These are phyloP conservation scores for Populus hybrid DNA, from an alignment of 441 rosid genomes.

Conservation along the genomic window DNA sequence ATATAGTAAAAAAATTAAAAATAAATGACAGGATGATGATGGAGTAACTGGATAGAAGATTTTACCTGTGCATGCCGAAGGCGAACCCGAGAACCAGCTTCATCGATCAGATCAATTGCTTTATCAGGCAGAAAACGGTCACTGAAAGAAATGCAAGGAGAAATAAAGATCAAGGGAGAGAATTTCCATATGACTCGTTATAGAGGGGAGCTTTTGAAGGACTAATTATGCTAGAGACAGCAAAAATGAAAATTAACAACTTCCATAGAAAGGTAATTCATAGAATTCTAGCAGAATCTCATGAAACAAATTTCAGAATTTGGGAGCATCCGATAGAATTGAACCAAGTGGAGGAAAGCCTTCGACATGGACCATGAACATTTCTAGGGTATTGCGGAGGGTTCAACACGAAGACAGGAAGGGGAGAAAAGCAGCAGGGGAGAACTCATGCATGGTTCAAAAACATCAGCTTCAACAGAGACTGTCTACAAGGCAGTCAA, in stretches of 20 bases:
- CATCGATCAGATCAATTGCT: constrained; percentile 97
- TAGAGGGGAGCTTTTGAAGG: background rate
- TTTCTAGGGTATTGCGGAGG: background rate
- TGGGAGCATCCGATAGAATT: background rate
- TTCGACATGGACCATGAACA: background rate
- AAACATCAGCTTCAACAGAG: background rate
- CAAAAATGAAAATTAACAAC: background rate
- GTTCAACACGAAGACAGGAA: background rate
- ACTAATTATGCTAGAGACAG: background rate
- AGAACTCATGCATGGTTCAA: background rate
- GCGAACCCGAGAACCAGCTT: constrained; percentile 98
- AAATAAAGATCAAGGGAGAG: background rate
- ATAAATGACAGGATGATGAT: background rate
- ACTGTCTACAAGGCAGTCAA: background rate
- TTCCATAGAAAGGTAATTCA: background rate
- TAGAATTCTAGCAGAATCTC: background rate
- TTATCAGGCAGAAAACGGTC: constrained; percentile 98
- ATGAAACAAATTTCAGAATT: background rate
- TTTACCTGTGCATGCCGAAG: constrained; percentile 88
- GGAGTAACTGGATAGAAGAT: constrained; percentile 10
- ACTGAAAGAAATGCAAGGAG: constrained; percentile 35
- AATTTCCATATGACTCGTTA: background rate
- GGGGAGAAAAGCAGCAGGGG: background rate
- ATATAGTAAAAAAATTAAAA: constrained; percentile 3
- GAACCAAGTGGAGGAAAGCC: background rate